Percentiles rank a stretch among this genome's conserved stretches.
These are phyloP conservation scores for Prunus persica DNA, from an alignment of 306 rosid genomes.

Conservation along the genomic window DNA sequence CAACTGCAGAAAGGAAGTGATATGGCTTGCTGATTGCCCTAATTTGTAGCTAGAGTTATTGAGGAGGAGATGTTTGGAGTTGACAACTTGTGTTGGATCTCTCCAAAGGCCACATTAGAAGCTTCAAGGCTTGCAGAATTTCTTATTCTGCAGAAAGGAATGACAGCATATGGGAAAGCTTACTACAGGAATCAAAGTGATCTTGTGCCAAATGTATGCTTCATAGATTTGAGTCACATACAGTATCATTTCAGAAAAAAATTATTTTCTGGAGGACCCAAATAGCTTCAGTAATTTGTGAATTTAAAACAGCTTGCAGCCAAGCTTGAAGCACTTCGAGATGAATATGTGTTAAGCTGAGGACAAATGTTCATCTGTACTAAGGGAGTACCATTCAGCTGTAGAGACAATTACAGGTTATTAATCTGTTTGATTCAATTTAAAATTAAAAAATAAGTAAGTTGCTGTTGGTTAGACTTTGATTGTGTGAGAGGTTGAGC, in stretches of 20 bases:
- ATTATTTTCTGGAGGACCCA: neutral
- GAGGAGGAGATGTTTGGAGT: conserved; percentile 98
- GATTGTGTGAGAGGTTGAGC: neutral
- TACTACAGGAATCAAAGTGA: conserved; percentile 73
- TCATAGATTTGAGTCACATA: conserved; percentile 20
- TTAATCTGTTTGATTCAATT: conserved; percentile 26
- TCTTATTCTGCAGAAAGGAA: conserved; percentile 91
- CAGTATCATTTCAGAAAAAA: neutral
- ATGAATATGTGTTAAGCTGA: conserved; percentile 91
- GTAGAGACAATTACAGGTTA: conserved; percentile 94
- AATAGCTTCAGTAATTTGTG: neutral
- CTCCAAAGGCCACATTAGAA: conserved; percentile 79
- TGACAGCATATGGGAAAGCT: conserved; percentile 98
- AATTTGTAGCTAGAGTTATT: conserved; percentile 72
- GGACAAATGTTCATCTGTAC: conserved; percentile 67
- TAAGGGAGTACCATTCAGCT: conserved; percentile 71
- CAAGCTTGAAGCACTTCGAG: conserved; percentile 89
- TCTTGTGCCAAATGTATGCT: conserved; percentile 89
- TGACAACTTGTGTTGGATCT: conserved; percentile 94
- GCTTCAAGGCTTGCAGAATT: conserved; percentile 82
- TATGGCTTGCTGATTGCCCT: conserved; percentile 15
- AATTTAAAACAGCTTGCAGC: conserved; percentile 69
- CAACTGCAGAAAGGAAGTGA: conserved; percentile 1
- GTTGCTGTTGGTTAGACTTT: conserved; percentile 4
- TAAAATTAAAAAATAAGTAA: conserved; percentile 11